Conservation (phyloP, 1,284 basidiomycete species). For the Ustilago crameri region DNA sequence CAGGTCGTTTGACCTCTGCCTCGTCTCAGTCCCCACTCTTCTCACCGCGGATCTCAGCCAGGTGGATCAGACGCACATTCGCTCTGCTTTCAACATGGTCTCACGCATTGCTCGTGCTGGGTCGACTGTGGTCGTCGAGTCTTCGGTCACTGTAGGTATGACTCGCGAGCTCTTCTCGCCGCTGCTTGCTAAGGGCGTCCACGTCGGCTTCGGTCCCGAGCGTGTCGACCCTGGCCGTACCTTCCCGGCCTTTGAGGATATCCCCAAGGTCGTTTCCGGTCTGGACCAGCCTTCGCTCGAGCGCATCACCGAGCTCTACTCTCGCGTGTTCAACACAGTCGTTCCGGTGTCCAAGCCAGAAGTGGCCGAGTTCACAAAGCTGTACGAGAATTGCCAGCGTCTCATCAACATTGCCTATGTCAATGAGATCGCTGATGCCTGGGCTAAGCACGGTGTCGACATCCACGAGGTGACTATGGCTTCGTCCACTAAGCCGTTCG, state of each 20-base stretch:
- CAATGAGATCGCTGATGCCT: slow-evolving; percentile 47
- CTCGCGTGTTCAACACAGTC: slow-evolving; percentile 27
- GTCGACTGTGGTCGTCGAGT: slow-evolving; percentile 41
- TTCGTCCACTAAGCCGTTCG: slow-evolving; percentile 36
- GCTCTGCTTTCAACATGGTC: slow-evolving; percentile 30
- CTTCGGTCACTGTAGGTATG: slow-evolving; percentile 36
- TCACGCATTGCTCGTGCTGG: slow-evolving; percentile 20
- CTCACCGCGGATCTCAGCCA: slow-evolving; percentile 22
- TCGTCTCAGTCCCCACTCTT: slow-evolving; percentile 39
- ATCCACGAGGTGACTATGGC: slow-evolving; percentile 38
- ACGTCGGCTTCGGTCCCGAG: slow-evolving; percentile 37
- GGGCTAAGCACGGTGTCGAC: slow-evolving; percentile 28
- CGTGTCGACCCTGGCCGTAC: slow-evolving; percentile 38
- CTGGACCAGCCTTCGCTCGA: slow-evolving; percentile 22
- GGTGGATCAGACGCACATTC: slow-evolving; percentile 31
- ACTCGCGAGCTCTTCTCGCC: slow-evolving; percentile 35
- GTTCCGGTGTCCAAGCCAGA: slow-evolving; percentile 32
- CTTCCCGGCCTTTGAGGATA: slow-evolving; percentile 33
- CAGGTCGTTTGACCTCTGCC: slow-evolving; percentile 31
- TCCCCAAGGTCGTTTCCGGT: slow-evolving; percentile 42
- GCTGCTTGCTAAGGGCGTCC: slow-evolving; percentile 20
- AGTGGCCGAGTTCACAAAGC: slow-evolving; percentile 38
- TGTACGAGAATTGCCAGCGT: slow-evolving; percentile 43
- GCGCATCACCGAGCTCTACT: slow-evolving; percentile 30
- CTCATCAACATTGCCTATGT: slow-evolving; percentile 45